Evolutionary conservation across 1,284 basidiomycete genomes (phyloP).

Genomic region (Takashimella koratensis): DNA sequence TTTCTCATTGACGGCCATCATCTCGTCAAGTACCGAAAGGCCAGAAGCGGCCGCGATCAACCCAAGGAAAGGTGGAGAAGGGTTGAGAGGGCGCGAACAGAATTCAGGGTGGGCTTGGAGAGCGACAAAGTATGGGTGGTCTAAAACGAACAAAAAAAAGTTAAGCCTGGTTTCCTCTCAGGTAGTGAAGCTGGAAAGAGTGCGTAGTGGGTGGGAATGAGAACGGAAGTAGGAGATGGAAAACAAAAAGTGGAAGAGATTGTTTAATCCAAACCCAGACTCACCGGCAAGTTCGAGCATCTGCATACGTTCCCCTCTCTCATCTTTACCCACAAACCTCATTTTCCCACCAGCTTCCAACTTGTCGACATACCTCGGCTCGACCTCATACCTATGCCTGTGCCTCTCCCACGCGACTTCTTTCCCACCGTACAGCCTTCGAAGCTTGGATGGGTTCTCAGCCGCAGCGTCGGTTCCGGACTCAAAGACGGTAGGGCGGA

Average conservation of each 20-base stretch:
- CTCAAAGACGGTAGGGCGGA: constrained; percentile 89
- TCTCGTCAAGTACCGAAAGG: constrained; percentile 62
- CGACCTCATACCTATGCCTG: constrained; percentile 95
- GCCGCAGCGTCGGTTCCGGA: constrained; percentile 57
- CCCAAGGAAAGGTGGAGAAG: constrained; percentile 94
- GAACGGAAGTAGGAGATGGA: constrained; percentile 1
- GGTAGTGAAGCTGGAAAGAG: background rate
- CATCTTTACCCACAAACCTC: constrained; percentile 88
- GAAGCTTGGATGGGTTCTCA: constrained; percentile 55
- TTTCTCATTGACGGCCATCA: constrained; percentile 63
- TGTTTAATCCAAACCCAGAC: too few species aligned
- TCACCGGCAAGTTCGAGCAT: constrained; percentile 79
- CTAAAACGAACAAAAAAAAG: too few species aligned
- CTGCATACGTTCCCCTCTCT: constrained; percentile 97
- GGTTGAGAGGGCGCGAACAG: constrained; percentile 97
- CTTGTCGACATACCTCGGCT: constrained; percentile 76
- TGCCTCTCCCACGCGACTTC: constrained; percentile 93
- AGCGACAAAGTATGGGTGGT: constrained; percentile 92
- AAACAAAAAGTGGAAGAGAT: background rate
- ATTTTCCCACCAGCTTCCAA: constrained; percentile 67
- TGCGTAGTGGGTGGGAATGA: too few species aligned
- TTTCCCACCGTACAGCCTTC: constrained; percentile 80
- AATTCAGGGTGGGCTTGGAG: constrained; percentile 98
- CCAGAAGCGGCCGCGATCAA: constrained; percentile 85
- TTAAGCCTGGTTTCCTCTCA: background rate